phyloP scores from a whole-genome alignment of 768 basidiomycete species.

The Mycena capillaripes region DNA sequence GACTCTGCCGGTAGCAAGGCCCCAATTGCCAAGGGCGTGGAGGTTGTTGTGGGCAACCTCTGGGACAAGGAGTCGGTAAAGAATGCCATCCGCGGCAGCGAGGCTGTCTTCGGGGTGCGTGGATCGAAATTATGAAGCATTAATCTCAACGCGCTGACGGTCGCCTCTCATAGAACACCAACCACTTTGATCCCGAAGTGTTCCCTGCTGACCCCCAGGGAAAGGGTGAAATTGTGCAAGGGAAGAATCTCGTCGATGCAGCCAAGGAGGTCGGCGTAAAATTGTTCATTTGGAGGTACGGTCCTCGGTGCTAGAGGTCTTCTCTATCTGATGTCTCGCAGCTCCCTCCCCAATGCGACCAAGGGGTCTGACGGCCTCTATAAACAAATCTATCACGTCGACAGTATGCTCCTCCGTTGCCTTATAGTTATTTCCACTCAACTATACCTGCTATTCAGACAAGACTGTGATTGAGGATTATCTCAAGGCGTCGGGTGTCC shows the following conservation, averaged over 20 bases:
- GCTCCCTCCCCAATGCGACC: slow-evolving; percentile 24
- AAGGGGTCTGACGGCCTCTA: slow-evolving; percentile 32
- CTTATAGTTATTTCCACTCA: no score
- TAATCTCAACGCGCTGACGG: not conserved
- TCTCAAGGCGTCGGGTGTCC: slow-evolving; percentile 28
- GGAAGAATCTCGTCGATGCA: slow-evolving; percentile 49
- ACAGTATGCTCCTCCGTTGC: slow-evolving; percentile 41
- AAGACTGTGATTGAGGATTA: slow-evolving; percentile 33
- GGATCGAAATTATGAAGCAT: not conserved
- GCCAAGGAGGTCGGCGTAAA: slow-evolving; percentile 39
- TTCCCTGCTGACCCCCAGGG: slow-evolving; percentile 27
- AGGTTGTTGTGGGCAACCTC: slow-evolving; percentile 32
- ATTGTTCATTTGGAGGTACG: slow-evolving; percentile 47
- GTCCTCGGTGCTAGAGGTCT: not conserved
- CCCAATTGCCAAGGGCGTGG: slow-evolving; percentile 23
- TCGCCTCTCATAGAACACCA: slow-evolving; percentile 41
- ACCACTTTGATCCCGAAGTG: slow-evolving; percentile 41
- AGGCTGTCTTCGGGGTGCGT: slow-evolving; percentile 36
- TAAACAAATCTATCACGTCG: slow-evolving; percentile 40
- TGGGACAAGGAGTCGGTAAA: slow-evolving; percentile 29
- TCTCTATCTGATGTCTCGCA: not conserved
- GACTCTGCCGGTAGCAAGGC: slow-evolving; percentile 22
- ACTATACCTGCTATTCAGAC: slow-evolving; percentile 15
- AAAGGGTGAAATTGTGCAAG: slow-evolving; percentile 39
- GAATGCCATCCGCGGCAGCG: slow-evolving; percentile 33